Conservation (phyloP, 768 basidiomycete genomes). For the Serpula lacrymans region DNA sequence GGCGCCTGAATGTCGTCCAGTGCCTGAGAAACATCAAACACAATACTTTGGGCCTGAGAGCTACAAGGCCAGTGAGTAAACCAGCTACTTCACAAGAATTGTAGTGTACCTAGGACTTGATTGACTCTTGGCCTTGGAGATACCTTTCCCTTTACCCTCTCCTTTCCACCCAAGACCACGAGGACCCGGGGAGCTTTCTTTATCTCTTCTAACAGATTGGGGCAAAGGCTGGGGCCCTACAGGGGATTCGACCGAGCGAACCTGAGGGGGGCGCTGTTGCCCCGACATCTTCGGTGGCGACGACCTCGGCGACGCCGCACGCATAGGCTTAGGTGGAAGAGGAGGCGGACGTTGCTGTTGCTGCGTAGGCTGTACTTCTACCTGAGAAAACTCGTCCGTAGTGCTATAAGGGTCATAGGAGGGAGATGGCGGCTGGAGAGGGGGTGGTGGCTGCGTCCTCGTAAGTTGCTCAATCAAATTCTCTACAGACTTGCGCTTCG, state of each 20-base stretch:
- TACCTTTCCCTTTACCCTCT: constrained; percentile 35
- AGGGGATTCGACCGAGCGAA: constrained; percentile 50
- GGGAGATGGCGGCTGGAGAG: constrained; percentile 36
- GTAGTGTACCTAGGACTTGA: constrained; percentile 54
- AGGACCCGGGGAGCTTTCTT: constrained; percentile 69
- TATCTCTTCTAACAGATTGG: constrained; percentile 50
- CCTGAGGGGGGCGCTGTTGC: constrained; percentile 44
- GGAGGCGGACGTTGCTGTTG: constrained; percentile 45
- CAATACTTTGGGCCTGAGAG: constrained; percentile 61
- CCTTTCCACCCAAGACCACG: constrained; percentile 40
- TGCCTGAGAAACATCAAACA: constrained; percentile 72
- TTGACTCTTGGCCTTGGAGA: constrained; percentile 42
- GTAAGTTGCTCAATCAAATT: constrained; percentile 75
- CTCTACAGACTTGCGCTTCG: constrained; percentile 81
- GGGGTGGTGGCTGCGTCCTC: constrained; percentile 35
- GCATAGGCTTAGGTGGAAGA: constrained; percentile 56
- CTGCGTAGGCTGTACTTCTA: constrained; percentile 26
- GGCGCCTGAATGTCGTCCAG: constrained; percentile 75
- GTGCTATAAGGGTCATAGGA: constrained; percentile 32
- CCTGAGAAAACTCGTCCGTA: constrained; percentile 46
- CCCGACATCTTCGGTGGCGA: constrained; percentile 63
- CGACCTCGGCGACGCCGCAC: constrained; percentile 50
- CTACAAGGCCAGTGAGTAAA: constrained; percentile 30
- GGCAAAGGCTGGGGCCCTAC: constrained; percentile 37
- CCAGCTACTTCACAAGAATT: neutral